phyloP scores from a whole-genome alignment of 1,284 basidiomycete species.

The Apiotrichum sp. region DNA sequence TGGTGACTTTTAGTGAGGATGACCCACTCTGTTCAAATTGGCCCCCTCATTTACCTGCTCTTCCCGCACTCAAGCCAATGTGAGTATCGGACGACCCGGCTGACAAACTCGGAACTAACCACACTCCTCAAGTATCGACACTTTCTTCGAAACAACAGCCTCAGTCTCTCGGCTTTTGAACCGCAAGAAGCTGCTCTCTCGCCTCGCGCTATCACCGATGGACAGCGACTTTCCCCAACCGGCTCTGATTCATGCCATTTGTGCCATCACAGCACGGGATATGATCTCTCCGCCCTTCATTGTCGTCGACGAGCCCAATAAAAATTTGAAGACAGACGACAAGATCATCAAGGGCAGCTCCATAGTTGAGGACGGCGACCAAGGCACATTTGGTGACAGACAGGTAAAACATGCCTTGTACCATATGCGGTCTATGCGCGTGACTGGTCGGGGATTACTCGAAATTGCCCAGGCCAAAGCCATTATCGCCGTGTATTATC shows the following conservation, averaged over 20 bases:
- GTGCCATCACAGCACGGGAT: constrained; percentile 42
- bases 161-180: constrained; percentile 42
- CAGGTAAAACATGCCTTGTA: constrained; percentile 21
- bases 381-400: constrained; percentile 10
- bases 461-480: constrained; percentile 31
- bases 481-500: constrained; percentile 22
- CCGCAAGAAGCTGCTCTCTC: constrained; percentile 35
- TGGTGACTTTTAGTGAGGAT: no score
- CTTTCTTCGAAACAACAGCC: constrained; percentile 41
- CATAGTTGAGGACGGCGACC: no score
- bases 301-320: constrained; percentile 20
- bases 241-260: constrained; percentile 47
- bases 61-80: no score
- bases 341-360: background rate
- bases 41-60: no score
- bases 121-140: constrained; percentile 25
- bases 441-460: constrained; percentile 20
- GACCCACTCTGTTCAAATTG: no score
- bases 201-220: constrained; percentile 46
- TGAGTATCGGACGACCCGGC: no score
- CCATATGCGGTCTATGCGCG: constrained; percentile 10
- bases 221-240: constrained; percentile 46
- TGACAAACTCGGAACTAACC: no score
- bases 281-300: constrained; percentile 28
- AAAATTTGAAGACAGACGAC: constrained; percentile 7